Evolutionary conservation across 768 basidiomycete genomes (phyloP).

Genomic region (Calocera cornea): DNA sequence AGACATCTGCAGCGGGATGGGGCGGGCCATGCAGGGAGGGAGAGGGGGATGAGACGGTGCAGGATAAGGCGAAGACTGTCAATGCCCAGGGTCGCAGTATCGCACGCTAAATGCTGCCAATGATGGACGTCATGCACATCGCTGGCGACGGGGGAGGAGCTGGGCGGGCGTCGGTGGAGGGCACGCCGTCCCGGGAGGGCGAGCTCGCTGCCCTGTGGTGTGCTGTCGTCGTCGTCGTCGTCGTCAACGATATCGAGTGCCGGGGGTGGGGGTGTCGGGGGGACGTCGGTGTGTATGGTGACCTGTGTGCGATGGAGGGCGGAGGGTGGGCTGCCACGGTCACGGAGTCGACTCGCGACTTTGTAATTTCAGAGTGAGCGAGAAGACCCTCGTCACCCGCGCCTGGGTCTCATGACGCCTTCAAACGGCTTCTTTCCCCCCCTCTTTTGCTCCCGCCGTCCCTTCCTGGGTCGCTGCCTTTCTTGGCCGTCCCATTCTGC

Average conservation of each 20-base stretch:
- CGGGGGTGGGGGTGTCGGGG: background rate
- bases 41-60: background rate
- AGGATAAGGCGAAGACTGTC: background rate
- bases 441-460: background rate
- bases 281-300: background rate
- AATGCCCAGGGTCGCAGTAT: slow-evolving; percentile 2
- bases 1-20: background rate
- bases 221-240: background rate
- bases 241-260: background rate
- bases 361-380: background rate
- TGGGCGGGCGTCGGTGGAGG: background rate
- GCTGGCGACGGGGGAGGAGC: background rate
- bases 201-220: background rate
- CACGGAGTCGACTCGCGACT: slow-evolving; percentile 3
- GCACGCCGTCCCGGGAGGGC: background rate
- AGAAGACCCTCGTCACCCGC: slow-evolving; percentile 1
- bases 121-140: background rate
- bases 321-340: background rate
- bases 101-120: slow-evolving; percentile 3
- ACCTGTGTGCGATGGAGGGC: background rate
- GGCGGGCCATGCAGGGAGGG: slow-evolving; percentile 1
- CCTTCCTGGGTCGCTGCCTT: background rate
- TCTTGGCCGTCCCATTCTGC: background rate
- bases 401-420: slow-evolving; percentile 4
- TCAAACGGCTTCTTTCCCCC: background rate